Conservation (phyloP, 306 rosid genomes). For the Ormosia semicastrata region DNA sequence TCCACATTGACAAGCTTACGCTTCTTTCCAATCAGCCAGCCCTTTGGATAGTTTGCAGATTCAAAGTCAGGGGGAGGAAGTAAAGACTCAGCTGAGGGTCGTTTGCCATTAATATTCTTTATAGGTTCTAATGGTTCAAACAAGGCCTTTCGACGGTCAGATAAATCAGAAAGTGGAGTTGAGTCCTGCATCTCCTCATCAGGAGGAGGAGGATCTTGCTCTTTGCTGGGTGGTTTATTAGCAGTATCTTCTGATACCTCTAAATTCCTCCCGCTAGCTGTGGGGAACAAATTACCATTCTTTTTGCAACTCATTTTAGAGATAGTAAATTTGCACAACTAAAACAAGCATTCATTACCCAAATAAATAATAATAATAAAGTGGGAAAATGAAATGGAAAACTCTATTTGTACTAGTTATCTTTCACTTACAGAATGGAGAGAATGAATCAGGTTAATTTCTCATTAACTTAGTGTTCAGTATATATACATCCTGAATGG, state of each 20-base stretch:
- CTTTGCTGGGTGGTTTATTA: conserved; percentile 47
- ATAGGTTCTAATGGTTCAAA: conserved; percentile 85
- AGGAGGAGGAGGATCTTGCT: conserved; percentile 36
- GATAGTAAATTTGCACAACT: conserved; percentile 26
- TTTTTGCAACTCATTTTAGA: conserved; percentile 56
- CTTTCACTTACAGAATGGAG: no score
- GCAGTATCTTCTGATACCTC: conserved; percentile 60
- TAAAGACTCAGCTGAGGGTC: conserved; percentile 73
- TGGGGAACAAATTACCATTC: conserved; percentile 66
- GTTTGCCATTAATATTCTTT: conserved; percentile 48
- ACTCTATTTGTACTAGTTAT: not conserved
- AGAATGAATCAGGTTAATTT: no score
- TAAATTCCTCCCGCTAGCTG: conserved; percentile 81
- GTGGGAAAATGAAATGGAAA: not conserved
- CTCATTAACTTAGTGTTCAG: no score
- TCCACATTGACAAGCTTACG: conserved; percentile 94
- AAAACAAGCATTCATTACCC: not conserved
- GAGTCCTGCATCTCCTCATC: conserved; percentile 52
- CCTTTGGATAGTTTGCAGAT: conserved; percentile 71
- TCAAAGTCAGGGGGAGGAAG: conserved; percentile 97
- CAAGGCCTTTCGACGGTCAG: conserved; percentile 64
- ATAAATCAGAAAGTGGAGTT: conserved; percentile 40
- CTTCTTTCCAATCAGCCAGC: conserved; percentile 93
- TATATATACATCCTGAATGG: no score
- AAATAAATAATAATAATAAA: not conserved